These are phyloP conservation scores for Balansia obtecta DNA, from an alignment of 2,329 filamentous ascomycete genomes.

Conservation along the genomic window DNA sequence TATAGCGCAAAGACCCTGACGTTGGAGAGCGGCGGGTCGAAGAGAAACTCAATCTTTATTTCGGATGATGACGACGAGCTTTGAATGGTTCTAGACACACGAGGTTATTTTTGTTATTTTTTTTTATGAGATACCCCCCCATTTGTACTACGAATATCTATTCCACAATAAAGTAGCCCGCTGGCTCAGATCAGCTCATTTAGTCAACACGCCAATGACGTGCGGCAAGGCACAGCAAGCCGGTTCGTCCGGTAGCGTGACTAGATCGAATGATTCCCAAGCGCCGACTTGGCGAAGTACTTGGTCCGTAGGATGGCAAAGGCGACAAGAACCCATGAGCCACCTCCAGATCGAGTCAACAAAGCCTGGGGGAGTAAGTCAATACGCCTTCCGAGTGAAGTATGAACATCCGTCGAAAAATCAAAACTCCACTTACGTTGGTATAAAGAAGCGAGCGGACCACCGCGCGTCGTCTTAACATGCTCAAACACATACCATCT, in stretches of 20 bases:
- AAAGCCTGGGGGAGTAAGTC: constrained; percentile 24
- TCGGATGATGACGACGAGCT: constrained; percentile 22
- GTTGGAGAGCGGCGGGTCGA: constrained; percentile 10
- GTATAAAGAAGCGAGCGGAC: constrained; percentile 31
- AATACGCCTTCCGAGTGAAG: not conserved
- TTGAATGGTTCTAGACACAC: not conserved
- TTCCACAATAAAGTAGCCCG: not conserved
- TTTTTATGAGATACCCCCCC: constrained; percentile 15
- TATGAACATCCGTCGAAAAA: not conserved
- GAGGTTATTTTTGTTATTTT: not conserved
- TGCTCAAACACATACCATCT: constrained; percentile 54
- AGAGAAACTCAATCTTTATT: constrained; percentile 23
- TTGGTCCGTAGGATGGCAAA: constrained; percentile 35
- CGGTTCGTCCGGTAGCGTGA: constrained; percentile 25
- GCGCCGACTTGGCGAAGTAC: constrained; percentile 34
- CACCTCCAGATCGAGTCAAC: constrained; percentile 41
- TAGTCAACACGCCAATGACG: constrained; percentile 38
- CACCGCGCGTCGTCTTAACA: constrained; percentile 29
- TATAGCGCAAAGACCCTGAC: constrained; percentile 8
- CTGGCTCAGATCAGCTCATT: constrained; percentile 18
- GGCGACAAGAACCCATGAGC: constrained; percentile 37
- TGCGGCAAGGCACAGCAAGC: constrained; percentile 35
- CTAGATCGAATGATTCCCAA: constrained; percentile 38
- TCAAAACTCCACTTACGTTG: constrained; percentile 31
- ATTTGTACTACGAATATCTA: not conserved